These are phyloP conservation scores for Sclerotinia subarctica DNA, from an alignment of 2,329 filamentous ascomycete genomes.

Conservation along the genomic window DNA sequence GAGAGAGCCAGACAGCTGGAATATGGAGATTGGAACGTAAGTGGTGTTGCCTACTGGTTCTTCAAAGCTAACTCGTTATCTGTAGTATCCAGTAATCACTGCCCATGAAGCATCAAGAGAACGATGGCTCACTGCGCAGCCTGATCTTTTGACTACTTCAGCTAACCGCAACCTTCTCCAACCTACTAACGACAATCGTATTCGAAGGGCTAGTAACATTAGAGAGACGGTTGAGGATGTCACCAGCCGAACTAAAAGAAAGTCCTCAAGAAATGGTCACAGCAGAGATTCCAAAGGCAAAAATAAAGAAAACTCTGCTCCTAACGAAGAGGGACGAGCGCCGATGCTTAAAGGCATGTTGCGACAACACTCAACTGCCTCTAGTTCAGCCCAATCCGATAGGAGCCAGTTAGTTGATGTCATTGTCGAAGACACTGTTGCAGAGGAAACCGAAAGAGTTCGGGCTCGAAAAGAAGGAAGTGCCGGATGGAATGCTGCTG, in stretches of 20 bases:
- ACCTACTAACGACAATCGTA: slow-evolving; percentile 44
- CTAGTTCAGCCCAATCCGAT: slow-evolving; percentile 50
- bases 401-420: slow-evolving; percentile 64
- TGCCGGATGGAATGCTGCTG: slow-evolving; percentile 55
- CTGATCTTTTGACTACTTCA: slow-evolving; percentile 52
- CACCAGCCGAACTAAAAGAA: slow-evolving; percentile 38
- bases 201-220: slow-evolving; percentile 41
- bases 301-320: slow-evolving; percentile 26
- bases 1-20: slow-evolving; percentile 68
- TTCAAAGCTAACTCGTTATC: slow-evolving; percentile 1
- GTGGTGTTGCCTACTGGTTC: slow-evolving; percentile 40
- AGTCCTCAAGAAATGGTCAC: slow-evolving; percentile 28
- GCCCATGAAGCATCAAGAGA: slow-evolving; percentile 72
- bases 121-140: slow-evolving; percentile 55
- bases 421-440: slow-evolving; percentile 61
- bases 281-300: slow-evolving; percentile 35
- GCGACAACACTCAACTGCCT: slow-evolving; percentile 48
- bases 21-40: slow-evolving; percentile 90
- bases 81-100: slow-evolving; percentile 88
- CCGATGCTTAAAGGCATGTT: slow-evolving; percentile 40
- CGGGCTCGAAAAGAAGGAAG: slow-evolving; percentile 60
- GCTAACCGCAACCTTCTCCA: slow-evolving; percentile 54
- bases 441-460: slow-evolving; percentile 60
- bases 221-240: slow-evolving; percentile 39
- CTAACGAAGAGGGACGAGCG: slow-evolving; percentile 36